These are phyloP conservation scores for Piedraia hortae DNA, from an alignment of 2,329 filamentous ascomycete genomes.

Conservation along the genomic window DNA sequence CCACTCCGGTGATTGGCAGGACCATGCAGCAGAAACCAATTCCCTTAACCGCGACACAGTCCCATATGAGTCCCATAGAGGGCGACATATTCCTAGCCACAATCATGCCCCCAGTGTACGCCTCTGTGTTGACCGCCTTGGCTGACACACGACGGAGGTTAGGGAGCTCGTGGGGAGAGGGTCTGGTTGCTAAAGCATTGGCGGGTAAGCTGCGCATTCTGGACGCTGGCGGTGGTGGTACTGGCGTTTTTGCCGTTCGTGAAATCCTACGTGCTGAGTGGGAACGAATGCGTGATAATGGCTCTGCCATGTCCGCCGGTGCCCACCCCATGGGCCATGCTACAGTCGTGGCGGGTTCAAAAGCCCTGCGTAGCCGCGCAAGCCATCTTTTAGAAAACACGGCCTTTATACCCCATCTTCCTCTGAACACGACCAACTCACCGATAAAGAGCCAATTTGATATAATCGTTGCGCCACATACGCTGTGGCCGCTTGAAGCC, in stretches of 20 bases:
- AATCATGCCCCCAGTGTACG: slow-evolving; percentile 43
- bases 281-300: slow-evolving; percentile 31
- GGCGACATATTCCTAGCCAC: slow-evolving; percentile 44
- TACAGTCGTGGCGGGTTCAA: slow-evolving; percentile 53
- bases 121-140: slow-evolving; percentile 36
- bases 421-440: slow-evolving; percentile 16
- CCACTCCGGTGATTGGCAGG: slow-evolving; percentile 31
- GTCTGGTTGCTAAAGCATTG: slow-evolving; percentile 25
- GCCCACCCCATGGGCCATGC: slow-evolving; percentile 37
- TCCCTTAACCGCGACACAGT: slow-evolving; percentile 32
- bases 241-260: slow-evolving; percentile 46
- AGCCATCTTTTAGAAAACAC: slow-evolving; percentile 63
- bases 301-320: slow-evolving; percentile 14
- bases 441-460: slow-evolving; percentile 49
- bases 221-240: slow-evolving; percentile 48
- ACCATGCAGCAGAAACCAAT: slow-evolving; percentile 35
- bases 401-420: slow-evolving; percentile 73
- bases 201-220: slow-evolving; percentile 37
- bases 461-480: slow-evolving; percentile 68
- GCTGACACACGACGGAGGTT: slow-evolving; percentile 49
- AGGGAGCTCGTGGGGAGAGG: slow-evolving; percentile 41
- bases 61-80: slow-evolving; percentile 45
- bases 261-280: slow-evolving; percentile 60
- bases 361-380: slow-evolving; percentile 44
- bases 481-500: slow-evolving; percentile 48